phyloP scores from a whole-genome alignment of 2,329 filamentous ascomycete species.

The Penicillium griseofulvum region DNA sequence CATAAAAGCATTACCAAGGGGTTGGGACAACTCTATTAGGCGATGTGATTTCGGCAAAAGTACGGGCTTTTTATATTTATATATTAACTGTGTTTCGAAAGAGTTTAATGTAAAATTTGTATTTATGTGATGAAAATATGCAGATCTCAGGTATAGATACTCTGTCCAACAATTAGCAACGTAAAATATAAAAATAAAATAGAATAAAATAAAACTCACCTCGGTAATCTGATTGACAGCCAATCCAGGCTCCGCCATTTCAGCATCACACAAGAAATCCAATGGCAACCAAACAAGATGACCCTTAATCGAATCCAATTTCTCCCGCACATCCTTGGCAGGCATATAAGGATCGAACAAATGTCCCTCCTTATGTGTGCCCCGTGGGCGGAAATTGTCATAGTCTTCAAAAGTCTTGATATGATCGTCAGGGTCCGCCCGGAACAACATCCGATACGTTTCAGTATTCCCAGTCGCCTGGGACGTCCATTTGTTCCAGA shows the following conservation, averaged over 20 bases:
- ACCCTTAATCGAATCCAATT: conserved; percentile 76
- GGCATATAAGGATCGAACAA: conserved; percentile 78
- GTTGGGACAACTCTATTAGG: conserved; percentile 3
- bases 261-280: conserved; percentile 75
- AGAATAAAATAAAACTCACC: conserved; percentile 56
- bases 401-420: conserved; percentile 91
- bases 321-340: conserved; percentile 67
- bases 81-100: neutral
- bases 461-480: conserved; percentile 77
- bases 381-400: conserved; percentile 66
- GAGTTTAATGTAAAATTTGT: neutral
- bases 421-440: conserved; percentile 82
- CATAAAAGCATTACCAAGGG: neutral
- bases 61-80: neutral
- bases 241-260: conserved; percentile 86
- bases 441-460: conserved; percentile 77
- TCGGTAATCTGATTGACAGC: conserved; percentile 85
- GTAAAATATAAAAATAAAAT: neutral
- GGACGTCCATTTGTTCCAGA: conserved; percentile 68
- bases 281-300: conserved; percentile 97
- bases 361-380: conserved; percentile 74
- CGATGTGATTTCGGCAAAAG: neutral
- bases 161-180: conserved; percentile 24
- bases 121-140: neutral
- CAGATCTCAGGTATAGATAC: conserved; percentile 32